These are phyloP conservation scores for Pseudogymnoascus sp. DNA, from an alignment of 2,329 filamentous ascomycete species.

Conservation along the genomic window DNA sequence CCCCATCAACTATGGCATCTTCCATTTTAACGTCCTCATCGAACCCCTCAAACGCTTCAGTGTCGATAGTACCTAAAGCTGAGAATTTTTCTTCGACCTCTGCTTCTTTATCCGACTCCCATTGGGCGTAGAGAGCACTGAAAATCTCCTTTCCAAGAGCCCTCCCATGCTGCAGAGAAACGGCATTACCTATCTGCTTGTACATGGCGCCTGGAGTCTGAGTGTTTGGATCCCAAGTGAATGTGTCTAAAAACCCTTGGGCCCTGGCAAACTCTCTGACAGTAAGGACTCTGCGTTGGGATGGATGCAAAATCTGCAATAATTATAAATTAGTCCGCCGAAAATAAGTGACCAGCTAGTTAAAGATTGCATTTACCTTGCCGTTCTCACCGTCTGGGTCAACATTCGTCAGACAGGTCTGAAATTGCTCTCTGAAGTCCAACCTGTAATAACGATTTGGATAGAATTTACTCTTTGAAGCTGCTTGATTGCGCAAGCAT, in stretches of 20 bases:
- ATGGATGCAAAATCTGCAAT: conserved; percentile 15
- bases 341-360: background rate
- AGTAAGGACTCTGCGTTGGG: conserved; percentile 11
- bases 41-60: background rate
- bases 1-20: background rate
- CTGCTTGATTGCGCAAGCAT: background rate
- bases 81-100: background rate
- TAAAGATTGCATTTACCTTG: conserved; percentile 8
- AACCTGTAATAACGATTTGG: background rate
- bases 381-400: conserved; percentile 15
- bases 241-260: conserved; percentile 16
- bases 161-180: conserved; percentile 12
- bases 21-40: background rate
- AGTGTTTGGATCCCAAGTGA: conserved; percentile 12
- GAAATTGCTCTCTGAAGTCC: background rate
- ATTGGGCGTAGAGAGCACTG: conserved; percentile 2
- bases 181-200: conserved; percentile 16
- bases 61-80: background rate
- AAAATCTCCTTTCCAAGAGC: conserved; percentile 11
- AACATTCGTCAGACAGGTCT: background rate
- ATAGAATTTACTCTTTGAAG: background rate
- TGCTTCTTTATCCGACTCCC: background rate
- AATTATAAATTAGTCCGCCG: background rate
- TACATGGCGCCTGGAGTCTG: conserved; percentile 6
- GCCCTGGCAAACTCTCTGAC: conserved; percentile 16